These are phyloP conservation scores for Dittrichia graveolens DNA, from an alignment of 129 eudicot species.

Conservation along the genomic window DNA sequence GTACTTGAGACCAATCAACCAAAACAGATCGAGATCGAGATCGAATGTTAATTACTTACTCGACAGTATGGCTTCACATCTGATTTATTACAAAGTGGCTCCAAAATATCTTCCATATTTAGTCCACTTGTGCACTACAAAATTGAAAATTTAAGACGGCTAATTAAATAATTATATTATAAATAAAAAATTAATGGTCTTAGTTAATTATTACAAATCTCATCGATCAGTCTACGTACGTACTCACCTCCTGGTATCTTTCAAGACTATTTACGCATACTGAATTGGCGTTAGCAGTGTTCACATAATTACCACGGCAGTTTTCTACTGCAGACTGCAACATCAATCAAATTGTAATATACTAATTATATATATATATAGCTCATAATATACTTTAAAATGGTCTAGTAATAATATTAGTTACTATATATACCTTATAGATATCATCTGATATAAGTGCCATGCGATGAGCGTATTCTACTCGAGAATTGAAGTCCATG, in stretches of 20 bases:
- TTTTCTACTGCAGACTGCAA: conserved; percentile 30
- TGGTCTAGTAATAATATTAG: background rate
- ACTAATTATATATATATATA: background rate
- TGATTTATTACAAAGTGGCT: conserved; percentile 39
- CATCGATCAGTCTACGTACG: background rate
- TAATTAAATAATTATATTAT: background rate
- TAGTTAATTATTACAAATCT: too few species aligned
- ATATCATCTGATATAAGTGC: conserved; percentile 44
- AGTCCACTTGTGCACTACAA: conserved; percentile 35
- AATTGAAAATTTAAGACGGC: background rate
- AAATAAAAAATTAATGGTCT: background rate
- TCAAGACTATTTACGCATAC: conserved; percentile 22
- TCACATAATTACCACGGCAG: conserved; percentile 36
- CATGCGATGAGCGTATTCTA: conserved; percentile 38
- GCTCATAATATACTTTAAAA: background rate
- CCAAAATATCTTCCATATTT: conserved; percentile 38
- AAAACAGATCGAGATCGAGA: background rate
- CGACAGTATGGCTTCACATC: conserved; percentile 38
- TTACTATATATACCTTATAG: conserved; percentile 38
- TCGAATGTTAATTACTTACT: conserved; percentile 13
- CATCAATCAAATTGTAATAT: background rate
- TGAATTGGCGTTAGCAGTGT: conserved; percentile 13
- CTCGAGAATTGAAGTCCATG: conserved; percentile 39
- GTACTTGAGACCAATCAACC: background rate
- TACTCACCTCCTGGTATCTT: conserved; percentile 31